Percentiles rank a stretch among this genome's conserved stretches.
phyloP scores from a whole-genome alignment of 768 basidiomycete species.

The Pseudohyphozyma bogoriensis region DNA sequence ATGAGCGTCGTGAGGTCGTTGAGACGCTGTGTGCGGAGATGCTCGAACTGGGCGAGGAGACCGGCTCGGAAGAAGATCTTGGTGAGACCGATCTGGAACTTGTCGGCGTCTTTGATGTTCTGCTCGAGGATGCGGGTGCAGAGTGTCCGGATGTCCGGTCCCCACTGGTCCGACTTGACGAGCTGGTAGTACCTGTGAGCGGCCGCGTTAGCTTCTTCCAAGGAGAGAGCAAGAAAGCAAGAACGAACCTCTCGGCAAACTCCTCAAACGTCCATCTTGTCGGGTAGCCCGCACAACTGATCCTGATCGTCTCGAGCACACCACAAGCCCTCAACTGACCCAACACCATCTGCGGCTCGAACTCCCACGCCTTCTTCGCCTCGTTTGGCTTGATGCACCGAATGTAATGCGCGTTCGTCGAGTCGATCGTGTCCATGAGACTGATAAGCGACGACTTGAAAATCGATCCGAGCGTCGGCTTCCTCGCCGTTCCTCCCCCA shows the following conservation, averaged over 20 bases:
- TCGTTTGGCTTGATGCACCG: slow-evolving; percentile 99
- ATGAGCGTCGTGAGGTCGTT: slow-evolving; percentile 87
- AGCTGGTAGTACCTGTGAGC: slow-evolving; percentile 85
- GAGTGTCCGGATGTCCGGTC: slow-evolving; percentile 64
- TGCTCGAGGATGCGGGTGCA: slow-evolving; percentile 73
- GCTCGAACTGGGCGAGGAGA: slow-evolving; percentile 92
- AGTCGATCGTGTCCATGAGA: slow-evolving; percentile 92
- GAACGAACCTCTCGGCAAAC: slow-evolving; percentile 82
- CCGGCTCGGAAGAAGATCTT: slow-evolving; percentile 99
- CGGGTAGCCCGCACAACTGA: slow-evolving; percentile 97
- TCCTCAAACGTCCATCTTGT: slow-evolving; percentile 97
- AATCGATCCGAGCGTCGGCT: slow-evolving; percentile 95
- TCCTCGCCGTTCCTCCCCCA: slow-evolving; percentile 59
- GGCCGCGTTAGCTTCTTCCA: neutral
- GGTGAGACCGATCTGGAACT: slow-evolving; percentile 90
- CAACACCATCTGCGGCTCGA: slow-evolving; percentile 87
- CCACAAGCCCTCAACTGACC: slow-evolving; percentile 93
- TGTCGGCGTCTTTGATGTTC: slow-evolving; percentile 86
- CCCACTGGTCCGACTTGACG: slow-evolving; percentile 75
- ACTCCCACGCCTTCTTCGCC: slow-evolving; percentile 90
- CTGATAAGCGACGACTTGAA: slow-evolving; percentile 90
- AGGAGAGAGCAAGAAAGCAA: neutral
- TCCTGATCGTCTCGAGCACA: slow-evolving; percentile 96
- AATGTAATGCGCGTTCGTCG: slow-evolving; percentile 98
- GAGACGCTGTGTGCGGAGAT: slow-evolving; percentile 73